phyloP scores from a whole-genome alignment of 2,329 filamentous ascomycete genomes.

The Xylariales sp. region DNA sequence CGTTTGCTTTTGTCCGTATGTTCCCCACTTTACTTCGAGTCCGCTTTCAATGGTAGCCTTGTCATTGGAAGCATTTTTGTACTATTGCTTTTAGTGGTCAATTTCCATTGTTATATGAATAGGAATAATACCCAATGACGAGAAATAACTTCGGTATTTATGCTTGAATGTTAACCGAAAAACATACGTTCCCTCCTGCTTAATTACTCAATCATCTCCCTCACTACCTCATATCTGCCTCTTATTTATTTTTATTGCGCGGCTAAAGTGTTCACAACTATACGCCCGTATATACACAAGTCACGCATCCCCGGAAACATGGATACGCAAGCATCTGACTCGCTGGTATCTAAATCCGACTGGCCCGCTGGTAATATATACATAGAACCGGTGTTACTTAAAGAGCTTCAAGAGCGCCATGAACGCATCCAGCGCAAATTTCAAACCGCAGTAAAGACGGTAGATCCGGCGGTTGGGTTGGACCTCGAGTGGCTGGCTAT shows the following conservation, averaged over 20 bases:
- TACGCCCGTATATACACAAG: not conserved
- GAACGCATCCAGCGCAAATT: not conserved
- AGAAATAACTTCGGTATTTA: too few species aligned
- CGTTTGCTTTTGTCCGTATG: not conserved
- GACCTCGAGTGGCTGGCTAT: constrained; percentile 4
- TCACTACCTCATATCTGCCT: not conserved
- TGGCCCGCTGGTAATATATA: not conserved
- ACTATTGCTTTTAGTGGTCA: too few species aligned
- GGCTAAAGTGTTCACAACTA: not conserved
- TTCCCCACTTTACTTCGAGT: not conserved
- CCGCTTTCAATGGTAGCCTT: not conserved
- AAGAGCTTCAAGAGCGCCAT: not conserved
- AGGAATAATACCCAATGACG: too few species aligned
- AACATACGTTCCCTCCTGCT: not conserved
- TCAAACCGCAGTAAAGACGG: not conserved
- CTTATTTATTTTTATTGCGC: not conserved
- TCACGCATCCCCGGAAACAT: not conserved
- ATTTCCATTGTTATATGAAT: too few species aligned
- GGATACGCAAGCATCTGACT: not conserved
- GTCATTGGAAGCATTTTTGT: not conserved
- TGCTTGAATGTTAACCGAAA: not conserved
- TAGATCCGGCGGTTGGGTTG: not conserved
- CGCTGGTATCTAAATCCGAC: too few species aligned
- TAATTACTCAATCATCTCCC: not conserved
- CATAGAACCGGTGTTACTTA: not conserved